Conservation (phyloP, 148 eudicot species). For the Rhododendron mucronatum region DNA sequence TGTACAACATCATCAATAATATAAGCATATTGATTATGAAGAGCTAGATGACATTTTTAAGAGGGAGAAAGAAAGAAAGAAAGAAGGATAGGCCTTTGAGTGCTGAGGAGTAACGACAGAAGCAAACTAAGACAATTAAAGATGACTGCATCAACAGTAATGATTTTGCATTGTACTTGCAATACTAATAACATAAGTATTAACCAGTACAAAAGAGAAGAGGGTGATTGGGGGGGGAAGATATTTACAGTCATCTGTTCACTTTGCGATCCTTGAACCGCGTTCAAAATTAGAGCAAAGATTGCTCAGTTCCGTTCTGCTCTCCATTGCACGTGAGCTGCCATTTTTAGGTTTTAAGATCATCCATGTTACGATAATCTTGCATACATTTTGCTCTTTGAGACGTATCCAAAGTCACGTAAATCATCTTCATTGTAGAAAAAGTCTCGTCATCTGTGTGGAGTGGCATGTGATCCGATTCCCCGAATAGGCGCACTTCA, state of each 20-base stretch:
- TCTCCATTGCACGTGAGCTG: background rate
- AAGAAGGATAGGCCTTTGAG: too few species aligned
- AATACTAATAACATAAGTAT: too few species aligned
- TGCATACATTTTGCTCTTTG: conserved; percentile 41
- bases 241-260: background rate
- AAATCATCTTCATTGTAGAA: conserved; percentile 75
- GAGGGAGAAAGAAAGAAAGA: too few species aligned
- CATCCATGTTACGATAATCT: conserved; percentile 58
- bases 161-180: background rate
- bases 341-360: conserved; percentile 28
- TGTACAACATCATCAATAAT: too few species aligned
- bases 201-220: too few species aligned
- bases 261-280: background rate
- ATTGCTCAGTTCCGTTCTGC: background rate
- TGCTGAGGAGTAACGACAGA: too few species aligned
- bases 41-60: too few species aligned
- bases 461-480: conserved; percentile 45
- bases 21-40: too few species aligned
- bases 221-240: background rate
- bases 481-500: conserved; percentile 63
- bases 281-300: background rate
- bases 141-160: too few species aligned
- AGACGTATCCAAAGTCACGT: conserved; percentile 66
- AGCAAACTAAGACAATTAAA: too few species aligned
- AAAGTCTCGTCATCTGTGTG: conserved; percentile 73